Base-by-base conservation (phyloP, 2,329 filamentous ascomycete species). In the Aspergillus pseudoviridinutans region DNA sequence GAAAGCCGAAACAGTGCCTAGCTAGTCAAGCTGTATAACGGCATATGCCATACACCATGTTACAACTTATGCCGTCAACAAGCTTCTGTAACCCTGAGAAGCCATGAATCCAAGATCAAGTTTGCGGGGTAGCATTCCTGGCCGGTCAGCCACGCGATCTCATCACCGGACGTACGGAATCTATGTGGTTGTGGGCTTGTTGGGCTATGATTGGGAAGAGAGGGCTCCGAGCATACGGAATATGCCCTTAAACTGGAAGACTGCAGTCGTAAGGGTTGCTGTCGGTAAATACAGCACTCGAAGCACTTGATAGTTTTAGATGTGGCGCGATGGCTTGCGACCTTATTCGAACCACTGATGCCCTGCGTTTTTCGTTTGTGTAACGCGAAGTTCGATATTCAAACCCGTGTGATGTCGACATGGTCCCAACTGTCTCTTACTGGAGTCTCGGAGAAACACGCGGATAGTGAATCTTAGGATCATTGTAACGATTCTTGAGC, bases 91-190 rank as follows among this genome's bases (percentile, higher is more conserved):
- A 29, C 54, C 54, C 46, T 38, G 41, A 35, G 50, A 32, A 28
- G 35, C 46, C 50, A 51, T 47, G 38, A 20, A 49, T 46, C 42
- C 44, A 55, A 54, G 28, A 12, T 17, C 22, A 25, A 47, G 44
- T 47, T 41, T 53, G 54, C 55, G 53, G 57, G 61, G 58, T 56
- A 61, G 54, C 53, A 50, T 47, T 53, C 25, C 46, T 47, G 50
- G n/a, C 50, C 42, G 42, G n/a, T 52, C 12, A 61, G 52, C 61
- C 60, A 62, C 61, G 60, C 51, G 60, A 60, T 60, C 20, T 44
- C 22, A 58, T 64, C 61, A 62, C 58, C 60, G 56, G 60, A 62
- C 60, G 56, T 44, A 32, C 50, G 52, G 56, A 41, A 46, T 44
- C 47, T 44, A 57, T 60, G 35, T 38, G 28, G n/a, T 25, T 12